Percentiles rank a stretch among this genome's conserved stretches.
Conservation (phyloP, 2,329 filamentous ascomycete species). For the Paradendryphiella salina region DNA sequence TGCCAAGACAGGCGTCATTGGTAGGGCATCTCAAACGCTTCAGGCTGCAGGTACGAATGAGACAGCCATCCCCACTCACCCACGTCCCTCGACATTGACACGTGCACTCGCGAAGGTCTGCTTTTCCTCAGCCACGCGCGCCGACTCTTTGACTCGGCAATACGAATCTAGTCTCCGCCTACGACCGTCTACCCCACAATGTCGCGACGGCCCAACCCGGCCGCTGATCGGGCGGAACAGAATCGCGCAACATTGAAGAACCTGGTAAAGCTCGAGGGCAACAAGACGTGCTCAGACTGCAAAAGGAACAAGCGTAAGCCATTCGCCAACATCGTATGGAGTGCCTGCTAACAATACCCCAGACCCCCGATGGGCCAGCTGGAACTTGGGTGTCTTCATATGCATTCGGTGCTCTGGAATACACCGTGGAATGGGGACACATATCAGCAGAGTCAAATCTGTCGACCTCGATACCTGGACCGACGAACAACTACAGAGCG, state of each 20-base stretch:
- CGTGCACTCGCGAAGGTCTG: constrained; percentile 10
- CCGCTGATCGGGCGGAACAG: constrained; percentile 84
- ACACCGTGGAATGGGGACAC: constrained; percentile 97
- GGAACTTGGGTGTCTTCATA: constrained; percentile 96
- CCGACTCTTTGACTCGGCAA: constrained; percentile 1
- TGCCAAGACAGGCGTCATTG: constrained; percentile 21
- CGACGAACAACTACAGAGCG: constrained; percentile 92
- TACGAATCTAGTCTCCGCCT: constrained; percentile 6
- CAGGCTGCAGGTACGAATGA: constrained; percentile 21
- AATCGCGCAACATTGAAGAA: constrained; percentile 94
- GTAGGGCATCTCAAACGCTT: constrained; percentile 20
- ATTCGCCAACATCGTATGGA: constrained; percentile 11
- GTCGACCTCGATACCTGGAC: constrained; percentile 99
- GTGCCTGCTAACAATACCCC: constrained; percentile 31
- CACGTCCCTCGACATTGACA: constrained; percentile 10
- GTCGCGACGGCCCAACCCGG: constrained; percentile 80
- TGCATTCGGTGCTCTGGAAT: constrained; percentile 99
- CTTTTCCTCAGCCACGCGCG: constrained; percentile 2
- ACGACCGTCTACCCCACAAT: constrained; percentile 54
- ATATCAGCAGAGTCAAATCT: constrained; percentile 97
- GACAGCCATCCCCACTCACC: constrained; percentile 15
- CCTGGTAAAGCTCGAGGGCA: constrained; percentile 88
- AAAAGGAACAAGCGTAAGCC: constrained; percentile 93
- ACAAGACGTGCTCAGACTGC: constrained; percentile 98
- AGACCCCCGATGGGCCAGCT: constrained; percentile 99